Base-by-base conservation (phyloP, 1,139 yeast genomes). In the Magnusiomyces magnusii region DNA sequence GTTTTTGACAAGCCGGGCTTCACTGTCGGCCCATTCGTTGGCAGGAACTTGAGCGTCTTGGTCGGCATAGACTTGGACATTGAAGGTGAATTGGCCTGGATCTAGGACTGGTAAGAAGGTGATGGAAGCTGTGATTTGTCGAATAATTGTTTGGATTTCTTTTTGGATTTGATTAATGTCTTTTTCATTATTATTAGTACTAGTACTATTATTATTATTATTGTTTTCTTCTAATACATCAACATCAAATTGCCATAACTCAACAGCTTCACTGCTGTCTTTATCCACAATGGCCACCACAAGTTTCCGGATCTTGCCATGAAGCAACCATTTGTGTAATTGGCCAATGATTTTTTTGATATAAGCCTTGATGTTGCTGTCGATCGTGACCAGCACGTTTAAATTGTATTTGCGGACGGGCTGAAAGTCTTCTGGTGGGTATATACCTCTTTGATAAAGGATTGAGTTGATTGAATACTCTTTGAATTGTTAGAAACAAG, bases 101-200 rank as follows among this genome's bases (percentile, higher is more conserved):
- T 78, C 77, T 50, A 92, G 74, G 34, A 87, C 80, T 0, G 98
- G 98, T 57, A 92, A 76, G 68, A 90, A 90, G 0, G 96, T 84
- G 1, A 88, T 89, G 57, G 95, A 86, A 0, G 96, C 90, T 0
- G 96, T 90, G 57, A 92, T 87, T 68, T 92, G 98, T 54, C 97
- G 81, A 53, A 92, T 84, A 24, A 92, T 85, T 0, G 93, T 84
- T 69, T 90, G 95, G 21, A 92, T 89, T 65, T 91, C 95, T 60
- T 75, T 77, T 66, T 87, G 92, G 7, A 86, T 82, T 49, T 78
- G 81, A 2, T n/a, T n/a, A n/a, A 76, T 81, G 47, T 75, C 76
- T 0, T 80, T 64, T 65, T 79, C 58, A 21, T 24, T 50, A 61
- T 47, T 9, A 9, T 13, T 2, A 5, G 7, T n/a, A 5, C n/a